Evolutionary conservation across 2,329 filamentous ascomycete species (phyloP).

Genomic region (Coniosporium tulheliwenetii): DNA sequence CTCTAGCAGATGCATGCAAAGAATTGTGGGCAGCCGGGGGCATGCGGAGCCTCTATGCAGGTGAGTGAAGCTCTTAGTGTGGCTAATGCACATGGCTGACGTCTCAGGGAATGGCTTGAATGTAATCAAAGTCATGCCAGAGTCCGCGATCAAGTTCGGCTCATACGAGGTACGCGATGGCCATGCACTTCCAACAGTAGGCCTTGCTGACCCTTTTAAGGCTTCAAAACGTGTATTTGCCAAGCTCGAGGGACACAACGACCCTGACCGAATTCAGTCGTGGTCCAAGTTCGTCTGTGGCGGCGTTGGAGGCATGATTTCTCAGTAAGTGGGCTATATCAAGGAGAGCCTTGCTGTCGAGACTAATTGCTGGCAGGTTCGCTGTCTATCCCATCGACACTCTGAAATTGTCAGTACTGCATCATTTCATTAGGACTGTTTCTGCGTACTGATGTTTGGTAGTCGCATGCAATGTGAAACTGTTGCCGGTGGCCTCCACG

Average conservation of each 20-base stretch:
- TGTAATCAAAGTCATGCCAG: slow-evolving; percentile 95
- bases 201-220: slow-evolving; percentile 16
- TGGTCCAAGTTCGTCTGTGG: slow-evolving; percentile 84
- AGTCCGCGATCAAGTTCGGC: slow-evolving; percentile 96
- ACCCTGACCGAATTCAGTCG: slow-evolving; percentile 63
- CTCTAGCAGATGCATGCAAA: slow-evolving; percentile 56
- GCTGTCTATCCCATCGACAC: slow-evolving; percentile 91
- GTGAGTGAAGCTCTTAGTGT: slow-evolving; percentile 35
- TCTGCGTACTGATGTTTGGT: slow-evolving; percentile 4
- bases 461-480: slow-evolving; percentile 87
- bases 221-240: slow-evolving; percentile 80
- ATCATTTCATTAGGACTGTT: slow-evolving; percentile 2
- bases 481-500: slow-evolving; percentile 68
- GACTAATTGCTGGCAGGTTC: slow-evolving; percentile 36
- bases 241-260: slow-evolving; percentile 71
- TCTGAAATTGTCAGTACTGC: slow-evolving; percentile 45
- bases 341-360: slow-evolving; percentile 6
- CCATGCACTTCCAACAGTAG: too few relatives aligned
- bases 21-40: slow-evolving; percentile 79
- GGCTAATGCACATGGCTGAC: slow-evolving; percentile 7
- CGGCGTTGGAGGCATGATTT: slow-evolving; percentile 82
- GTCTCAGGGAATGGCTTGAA: slow-evolving; percentile 79
- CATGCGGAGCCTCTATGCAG: slow-evolving; percentile 79
- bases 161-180: slow-evolving; percentile 58
- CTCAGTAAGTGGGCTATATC: slow-evolving; percentile 47